Conservation (phyloP, 306 rosid species). For the Malus sieversii region DNA sequence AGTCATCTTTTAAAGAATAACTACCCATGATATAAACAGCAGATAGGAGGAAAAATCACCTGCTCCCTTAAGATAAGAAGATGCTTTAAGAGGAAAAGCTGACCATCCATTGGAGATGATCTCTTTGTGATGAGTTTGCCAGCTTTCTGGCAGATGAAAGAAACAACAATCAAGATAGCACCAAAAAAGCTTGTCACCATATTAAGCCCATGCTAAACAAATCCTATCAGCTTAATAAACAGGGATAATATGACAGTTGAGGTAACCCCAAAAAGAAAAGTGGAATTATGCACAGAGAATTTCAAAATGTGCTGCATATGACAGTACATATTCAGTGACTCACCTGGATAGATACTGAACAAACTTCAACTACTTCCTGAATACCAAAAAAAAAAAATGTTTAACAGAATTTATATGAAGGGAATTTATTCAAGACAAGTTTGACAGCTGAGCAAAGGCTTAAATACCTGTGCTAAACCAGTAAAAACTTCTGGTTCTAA, state of each 20-base stretch:
- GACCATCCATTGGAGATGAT: conserved; percentile 93
- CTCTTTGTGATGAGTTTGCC: conserved; percentile 83
- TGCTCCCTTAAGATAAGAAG: conserved; percentile 93
- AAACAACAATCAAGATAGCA: not conserved
- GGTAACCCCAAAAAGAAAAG: not conserved
- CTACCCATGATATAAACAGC: conserved; percentile 2
- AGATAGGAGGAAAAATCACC: conserved; percentile 36
- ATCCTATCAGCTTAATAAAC: not conserved
- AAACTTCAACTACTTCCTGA: conserved; percentile 97
- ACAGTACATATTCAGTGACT: conserved; percentile 18
- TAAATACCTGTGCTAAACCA: conserved; percentile 91
- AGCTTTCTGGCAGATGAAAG: conserved; percentile 62
- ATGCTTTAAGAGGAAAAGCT: conserved; percentile 92
- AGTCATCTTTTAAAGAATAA: conserved; percentile 10
- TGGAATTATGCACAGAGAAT: not conserved
- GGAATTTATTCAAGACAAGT: not conserved
- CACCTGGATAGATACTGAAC: conserved; percentile 86
- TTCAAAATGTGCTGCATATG: not conserved
- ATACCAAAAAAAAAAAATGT: not conserved
- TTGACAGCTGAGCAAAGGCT: conserved; percentile 8
- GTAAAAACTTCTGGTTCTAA: conserved; percentile 88
- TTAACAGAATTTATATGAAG: conserved; percentile 13
- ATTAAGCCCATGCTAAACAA: not conserved
- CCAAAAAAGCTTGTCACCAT: not conserved
- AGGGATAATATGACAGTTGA: not conserved